phyloP scores from a whole-genome alignment of 2,329 filamentous ascomycete species.

The Sporothrix variecibatus region DNA sequence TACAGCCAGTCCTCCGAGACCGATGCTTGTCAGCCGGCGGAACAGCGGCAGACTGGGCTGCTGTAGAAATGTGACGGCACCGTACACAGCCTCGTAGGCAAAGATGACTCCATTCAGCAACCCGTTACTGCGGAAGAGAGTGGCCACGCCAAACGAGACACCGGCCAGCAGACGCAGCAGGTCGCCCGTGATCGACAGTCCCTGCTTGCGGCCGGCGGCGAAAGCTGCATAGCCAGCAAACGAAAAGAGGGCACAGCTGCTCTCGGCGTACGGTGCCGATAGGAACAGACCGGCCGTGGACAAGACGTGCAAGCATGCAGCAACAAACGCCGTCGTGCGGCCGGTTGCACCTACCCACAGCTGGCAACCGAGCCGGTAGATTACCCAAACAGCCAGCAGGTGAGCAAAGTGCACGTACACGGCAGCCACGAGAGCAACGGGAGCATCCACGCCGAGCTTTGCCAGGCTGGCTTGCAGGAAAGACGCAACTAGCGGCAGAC shows the following conservation, averaged over 20 bases:
- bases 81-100: slow-evolving; percentile 58
- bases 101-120: slow-evolving; percentile 79
- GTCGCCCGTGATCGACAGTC: slow-evolving; percentile 43
- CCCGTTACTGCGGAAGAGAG: slow-evolving; percentile 80
- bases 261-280: slow-evolving; percentile 82
- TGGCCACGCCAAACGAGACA: slow-evolving; percentile 69
- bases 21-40: slow-evolving; percentile 58
- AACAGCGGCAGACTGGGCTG: slow-evolving; percentile 43
- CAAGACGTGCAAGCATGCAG: slow-evolving; percentile 75
- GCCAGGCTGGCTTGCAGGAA: slow-evolving; percentile 34
- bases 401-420: slow-evolving; percentile 73
- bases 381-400: slow-evolving; percentile 62
- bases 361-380: slow-evolving; percentile 30
- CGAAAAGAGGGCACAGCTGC: slow-evolving; percentile 74
- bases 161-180: slow-evolving; percentile 63
- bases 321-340: slow-evolving; percentile 56
- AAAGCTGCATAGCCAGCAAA: slow-evolving; percentile 74
- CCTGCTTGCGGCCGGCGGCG: slow-evolving; percentile 39
- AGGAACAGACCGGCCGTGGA: slow-evolving; percentile 90
- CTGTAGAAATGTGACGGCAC: slow-evolving; percentile 44
- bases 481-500: slow-evolving; percentile 49
- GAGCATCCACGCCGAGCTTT: neutral
- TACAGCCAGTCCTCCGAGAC: slow-evolving; percentile 67
- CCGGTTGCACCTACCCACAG: slow-evolving; percentile 27
- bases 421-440: slow-evolving; percentile 57